Conservation (phyloP, 73 alveolate genomes). For the Stentor coeruleus region DNA sequence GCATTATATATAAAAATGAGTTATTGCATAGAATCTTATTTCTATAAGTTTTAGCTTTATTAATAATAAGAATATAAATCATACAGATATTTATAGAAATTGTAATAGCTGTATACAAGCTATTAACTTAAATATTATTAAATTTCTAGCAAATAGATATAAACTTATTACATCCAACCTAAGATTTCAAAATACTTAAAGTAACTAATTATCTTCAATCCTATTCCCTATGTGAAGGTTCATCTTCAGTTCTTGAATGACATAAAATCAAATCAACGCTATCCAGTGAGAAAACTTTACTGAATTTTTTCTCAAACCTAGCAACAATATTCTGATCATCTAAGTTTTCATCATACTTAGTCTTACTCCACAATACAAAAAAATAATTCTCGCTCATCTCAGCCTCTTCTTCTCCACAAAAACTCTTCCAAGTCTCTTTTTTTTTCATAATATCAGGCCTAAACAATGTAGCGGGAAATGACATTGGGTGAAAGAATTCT, state of each 20-base stretch:
- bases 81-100: too few species aligned
- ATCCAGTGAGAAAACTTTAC: conserved; percentile 7
- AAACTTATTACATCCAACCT: too few species aligned
- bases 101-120: too few species aligned
- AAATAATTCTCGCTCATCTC: background rate
- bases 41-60: too few species aligned
- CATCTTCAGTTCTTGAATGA: conserved; percentile 5
- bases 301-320: conserved; percentile 17
- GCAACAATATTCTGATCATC: conserved; percentile 12
- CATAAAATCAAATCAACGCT: conserved; percentile 17
- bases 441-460: conserved; percentile 9
- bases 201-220: background rate
- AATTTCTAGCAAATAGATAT: too few species aligned
- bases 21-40: too few species aligned
- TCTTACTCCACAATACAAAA: conserved; percentile 5
- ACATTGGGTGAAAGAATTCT: background rate
- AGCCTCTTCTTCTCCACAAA: background rate
- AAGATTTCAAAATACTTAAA: too few species aligned
- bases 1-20: too few species aligned
- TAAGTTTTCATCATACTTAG: background rate
- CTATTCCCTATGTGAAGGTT: background rate
- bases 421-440: conserved; percentile 13
- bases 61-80: too few species aligned
- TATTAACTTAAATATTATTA: too few species aligned
- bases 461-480: conserved; percentile 1